Evolutionary conservation across 2,329 filamentous ascomycete genomes (phyloP), one percentile per base, ranked within the genome.

Genomic region (Ascomycota sp.): DNA sequence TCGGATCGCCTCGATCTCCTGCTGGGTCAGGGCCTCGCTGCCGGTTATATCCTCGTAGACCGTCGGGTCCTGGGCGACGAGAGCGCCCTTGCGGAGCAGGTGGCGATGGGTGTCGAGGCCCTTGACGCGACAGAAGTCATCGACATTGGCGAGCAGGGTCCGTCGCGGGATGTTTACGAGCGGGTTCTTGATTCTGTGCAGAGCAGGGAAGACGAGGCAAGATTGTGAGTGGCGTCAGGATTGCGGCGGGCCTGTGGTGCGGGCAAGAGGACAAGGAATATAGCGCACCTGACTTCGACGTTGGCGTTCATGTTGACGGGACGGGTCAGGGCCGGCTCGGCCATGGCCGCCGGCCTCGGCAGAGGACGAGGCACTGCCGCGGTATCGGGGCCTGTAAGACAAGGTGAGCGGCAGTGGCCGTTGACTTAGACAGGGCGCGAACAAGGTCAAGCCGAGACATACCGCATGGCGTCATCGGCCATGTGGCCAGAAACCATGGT

Each of bases 31-130:
- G 8, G 67, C 63, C 30, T 65, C 53, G 31, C 65, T 53, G 37
- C 65, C 63, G 4, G 48, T 51, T 25, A 82, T 60, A 22, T 61
- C 55, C 33, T 79, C 73, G 45, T 56, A 78, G 20, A 60, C 57
- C 7, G 55, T 53, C 0, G 76, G 76, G 39, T 75, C 69, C 46
- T 80, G 75, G 3, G 79, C 79, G 12, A 83, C 65, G 8, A 86
- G 58, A 4, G 78, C 80, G 22, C 76, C 79, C 41, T 74, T 75
- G 30, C 65, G 59, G 30, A 83, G 59, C 11, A 75, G 44, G 4
- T 56, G 51, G 3, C 69, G 51, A 38, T 75, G 61, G 31, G 75
- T 65, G 2, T 54, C 48, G 19, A 83, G 57, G 17, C 60, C 60
- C 38, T 75, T 65, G 25, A 62, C 52, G 10, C 56, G 53, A 24